Conservation (phyloP, 2,329 filamentous ascomycete genomes). For the Trichoderma polysporum region DNA sequence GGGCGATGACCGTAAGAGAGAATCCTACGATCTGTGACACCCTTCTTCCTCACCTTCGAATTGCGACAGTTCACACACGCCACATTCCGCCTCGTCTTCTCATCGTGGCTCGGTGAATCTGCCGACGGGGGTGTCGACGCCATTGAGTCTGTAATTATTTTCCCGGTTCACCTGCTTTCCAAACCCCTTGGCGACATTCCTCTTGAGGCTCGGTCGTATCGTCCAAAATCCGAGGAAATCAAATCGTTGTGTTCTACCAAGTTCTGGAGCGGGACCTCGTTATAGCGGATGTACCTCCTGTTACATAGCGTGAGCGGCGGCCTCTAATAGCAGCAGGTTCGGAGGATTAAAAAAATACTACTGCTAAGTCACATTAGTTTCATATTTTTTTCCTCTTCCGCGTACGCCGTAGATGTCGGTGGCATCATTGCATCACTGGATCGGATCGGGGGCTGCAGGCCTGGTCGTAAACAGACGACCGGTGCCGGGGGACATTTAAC, state of each 20-base stretch:
- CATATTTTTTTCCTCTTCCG: not conserved
- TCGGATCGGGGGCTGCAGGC: not conserved
- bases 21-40: not conserved
- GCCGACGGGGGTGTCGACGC: constrained; percentile 33
- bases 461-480: not conserved
- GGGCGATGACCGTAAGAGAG: no score
- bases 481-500: constrained; percentile 2
- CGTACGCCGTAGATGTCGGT: not conserved
- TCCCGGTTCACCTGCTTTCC: not conserved
- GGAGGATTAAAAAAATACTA: not conserved
- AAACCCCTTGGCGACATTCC: not conserved
- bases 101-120: constrained; percentile 28
- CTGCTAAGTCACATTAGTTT: not conserved
- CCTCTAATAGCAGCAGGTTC: not conserved
- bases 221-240: not conserved
- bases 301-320: not conserved
- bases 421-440: not conserved
- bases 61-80: constrained; percentile 42
- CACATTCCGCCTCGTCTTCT: constrained; percentile 39
- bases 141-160: constrained; percentile 24
- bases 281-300: not conserved
- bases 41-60: constrained; percentile 38
- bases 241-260: not conserved
- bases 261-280: not conserved
- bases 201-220: not conserved